Evolutionary conservation across 805 yeast species (phyloP).

Genomic region (Barnettozyma wickerhamii): DNA sequence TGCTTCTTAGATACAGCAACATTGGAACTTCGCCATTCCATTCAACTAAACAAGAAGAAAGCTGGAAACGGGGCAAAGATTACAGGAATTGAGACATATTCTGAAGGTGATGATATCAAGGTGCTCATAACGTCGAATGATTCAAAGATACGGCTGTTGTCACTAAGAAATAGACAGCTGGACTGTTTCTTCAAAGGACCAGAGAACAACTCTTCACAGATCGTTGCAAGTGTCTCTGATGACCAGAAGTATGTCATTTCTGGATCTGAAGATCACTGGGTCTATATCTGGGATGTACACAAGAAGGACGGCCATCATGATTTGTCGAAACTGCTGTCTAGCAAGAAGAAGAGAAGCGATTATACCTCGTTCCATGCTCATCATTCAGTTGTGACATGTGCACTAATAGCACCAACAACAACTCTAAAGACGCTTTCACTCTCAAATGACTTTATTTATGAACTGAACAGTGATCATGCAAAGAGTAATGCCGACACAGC

Average conservation of each 20-base stretch:
- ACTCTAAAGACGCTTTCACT: constrained; percentile 62
- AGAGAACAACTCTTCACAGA: constrained; percentile 66
- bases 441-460: constrained; percentile 79
- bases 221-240: constrained; percentile 60
- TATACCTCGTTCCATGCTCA: constrained; percentile 77
- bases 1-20: constrained; percentile 60
- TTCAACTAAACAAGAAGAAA: constrained; percentile 42
- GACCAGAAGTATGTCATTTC: constrained; percentile 55
- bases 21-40: constrained; percentile 41
- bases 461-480: constrained; percentile 37
- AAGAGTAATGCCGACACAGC: constrained; percentile 12
- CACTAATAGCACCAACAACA: constrained; percentile 69
- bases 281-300: constrained; percentile 69
- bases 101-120: constrained; percentile 32
- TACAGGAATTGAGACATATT: constrained; percentile 65
- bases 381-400: constrained; percentile 66
- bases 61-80: constrained; percentile 47
- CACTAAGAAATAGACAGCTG: constrained; percentile 46
- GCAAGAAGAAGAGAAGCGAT: constrained; percentile 45
- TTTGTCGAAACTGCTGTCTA: constrained; percentile 14
- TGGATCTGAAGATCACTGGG: constrained; percentile 87
- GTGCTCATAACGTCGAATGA: constrained; percentile 75
- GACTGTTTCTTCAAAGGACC: constrained; percentile 72
- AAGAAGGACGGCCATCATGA: constrained; percentile 21
- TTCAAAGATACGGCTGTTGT: constrained; percentile 67